Conservation (phyloP, 306 rosid genomes). For the Lotus japonicus region DNA sequence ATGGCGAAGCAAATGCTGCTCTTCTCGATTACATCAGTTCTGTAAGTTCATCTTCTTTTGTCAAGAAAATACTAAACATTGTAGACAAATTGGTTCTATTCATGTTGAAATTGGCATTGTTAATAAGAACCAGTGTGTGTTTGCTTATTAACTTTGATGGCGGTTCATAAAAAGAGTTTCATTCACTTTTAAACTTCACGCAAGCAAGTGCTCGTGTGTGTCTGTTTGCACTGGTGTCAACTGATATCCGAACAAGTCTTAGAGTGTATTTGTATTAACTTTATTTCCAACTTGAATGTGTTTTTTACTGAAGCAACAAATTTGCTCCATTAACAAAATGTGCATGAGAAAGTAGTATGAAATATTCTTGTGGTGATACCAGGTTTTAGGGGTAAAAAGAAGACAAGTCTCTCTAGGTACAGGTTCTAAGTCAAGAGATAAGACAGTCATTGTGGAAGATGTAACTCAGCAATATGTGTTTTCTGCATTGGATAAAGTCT, state of each 20-base stretch:
- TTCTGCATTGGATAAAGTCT: conserved; percentile 57
- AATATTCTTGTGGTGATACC: conserved; percentile 16
- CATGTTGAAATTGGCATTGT: neutral
- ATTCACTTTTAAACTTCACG: no score
- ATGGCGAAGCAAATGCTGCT: conserved; percentile 94
- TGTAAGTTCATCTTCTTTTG: conserved; percentile 23
- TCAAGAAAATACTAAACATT: neutral
- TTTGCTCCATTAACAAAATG: no score
- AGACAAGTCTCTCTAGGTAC: conserved; percentile 71
- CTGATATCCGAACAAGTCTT: no score
- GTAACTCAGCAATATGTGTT: conserved; percentile 60
- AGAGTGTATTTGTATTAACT: no score
- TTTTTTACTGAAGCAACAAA: no score
- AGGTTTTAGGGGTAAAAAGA: conserved; percentile 81
- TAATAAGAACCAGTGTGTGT: neutral
- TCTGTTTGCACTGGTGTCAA: no score
- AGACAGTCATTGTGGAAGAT: conserved; percentile 78
- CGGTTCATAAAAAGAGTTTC: no score
- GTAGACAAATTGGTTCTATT: neutral
- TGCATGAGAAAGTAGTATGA: no score
- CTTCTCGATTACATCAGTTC: conserved; percentile 72
- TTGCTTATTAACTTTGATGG: no score
- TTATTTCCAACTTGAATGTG: no score
- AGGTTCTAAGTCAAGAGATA: conserved; percentile 90
- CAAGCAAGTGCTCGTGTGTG: no score